Evolutionary conservation across 495 filamentous ascomycete genomes (phyloP), one percentile per base, ranked within the genome.

Genomic region (Daldinia vernicosa): DNA sequence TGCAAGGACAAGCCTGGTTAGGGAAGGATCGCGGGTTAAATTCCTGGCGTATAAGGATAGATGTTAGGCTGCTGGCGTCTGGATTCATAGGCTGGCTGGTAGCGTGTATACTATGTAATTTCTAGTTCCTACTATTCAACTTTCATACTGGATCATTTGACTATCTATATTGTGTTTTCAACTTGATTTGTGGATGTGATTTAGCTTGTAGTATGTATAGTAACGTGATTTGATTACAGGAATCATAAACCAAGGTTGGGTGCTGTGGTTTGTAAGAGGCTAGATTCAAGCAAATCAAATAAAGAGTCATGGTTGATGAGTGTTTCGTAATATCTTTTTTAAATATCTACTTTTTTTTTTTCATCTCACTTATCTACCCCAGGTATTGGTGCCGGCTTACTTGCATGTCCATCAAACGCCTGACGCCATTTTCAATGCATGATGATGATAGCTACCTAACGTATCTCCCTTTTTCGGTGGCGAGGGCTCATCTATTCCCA

Each of bases 1-100:
- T 72, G 71, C 67, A 66, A 74, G 66, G 66, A 14, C 71, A 74
- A 70, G 71, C 63, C 47, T 33, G 47, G 51, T 3, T 39, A 55
- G 60, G 24, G 22, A 55, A 57, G 35, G 43, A 37, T 30, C 14
- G 11, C 1, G 43, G 47, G 12, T 19, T 5, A 60, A 47, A 26
- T 26, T 54, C 40, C n/a, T 58, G 39, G 56, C 52, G 52, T 17
- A 27, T n/a, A 39, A 11, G 56, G 60, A 37, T 45, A 56, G 35
- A 62, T 28, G 39, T 27, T 50, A 47, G 37, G 57, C 30, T 6
- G 14, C 15, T 60, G 11, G 55, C 45, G 55, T 35, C 45, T 19
- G 55, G 55, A 60, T 37, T 32, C 32, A 22, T 12, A 15, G 45
- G 35, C 45, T n/a, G 50, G 14, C 50, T 53, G 26, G 50, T 30